A percentile compares a stretch with the other conserved stretches of the same genome.
phyloP scores from a whole-genome alignment of 148 eudicot species.

The Silene latifolia region DNA sequence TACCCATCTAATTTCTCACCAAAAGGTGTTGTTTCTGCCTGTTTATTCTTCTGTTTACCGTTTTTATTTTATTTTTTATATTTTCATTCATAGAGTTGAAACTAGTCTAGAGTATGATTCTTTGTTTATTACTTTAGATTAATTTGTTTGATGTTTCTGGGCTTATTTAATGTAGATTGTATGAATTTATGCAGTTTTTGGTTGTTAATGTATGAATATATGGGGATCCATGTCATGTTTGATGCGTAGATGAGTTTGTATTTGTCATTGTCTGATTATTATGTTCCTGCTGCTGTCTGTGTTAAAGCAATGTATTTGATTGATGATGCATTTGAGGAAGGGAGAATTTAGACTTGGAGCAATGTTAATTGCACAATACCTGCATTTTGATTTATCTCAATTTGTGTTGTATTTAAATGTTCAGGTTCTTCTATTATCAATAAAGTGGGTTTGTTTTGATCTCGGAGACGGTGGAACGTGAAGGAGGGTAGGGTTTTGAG shows the following conservation, averaged over 20 bases:
- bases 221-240: not conserved
- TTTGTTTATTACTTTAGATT: not conserved
- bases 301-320: not conserved
- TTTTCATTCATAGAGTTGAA: too few relatives aligned
- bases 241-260: too few relatives aligned
- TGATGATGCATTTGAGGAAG: not conserved
- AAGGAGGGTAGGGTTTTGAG: not conserved
- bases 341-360: not conserved
- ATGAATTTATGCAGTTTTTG: not conserved
- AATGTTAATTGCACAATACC: not conserved
- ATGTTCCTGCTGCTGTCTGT: not conserved
- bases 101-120: constrained; percentile 1
- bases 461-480: not conserved
- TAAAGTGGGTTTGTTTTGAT: not conserved
- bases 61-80: too few relatives aligned
- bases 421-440: constrained; percentile 8
- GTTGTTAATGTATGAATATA: not conserved
- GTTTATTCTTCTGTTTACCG: not conserved
- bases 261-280: not conserved
- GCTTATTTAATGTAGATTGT: not conserved
- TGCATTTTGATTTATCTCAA: constrained; percentile 8
- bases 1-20: not conserved
- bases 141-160: not conserved
- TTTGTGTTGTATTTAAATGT: constrained; percentile 5
- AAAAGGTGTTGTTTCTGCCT: not conserved